These are phyloP conservation scores for Prunus kanzakura DNA, from an alignment of 306 rosid genomes.

Conservation along the genomic window DNA sequence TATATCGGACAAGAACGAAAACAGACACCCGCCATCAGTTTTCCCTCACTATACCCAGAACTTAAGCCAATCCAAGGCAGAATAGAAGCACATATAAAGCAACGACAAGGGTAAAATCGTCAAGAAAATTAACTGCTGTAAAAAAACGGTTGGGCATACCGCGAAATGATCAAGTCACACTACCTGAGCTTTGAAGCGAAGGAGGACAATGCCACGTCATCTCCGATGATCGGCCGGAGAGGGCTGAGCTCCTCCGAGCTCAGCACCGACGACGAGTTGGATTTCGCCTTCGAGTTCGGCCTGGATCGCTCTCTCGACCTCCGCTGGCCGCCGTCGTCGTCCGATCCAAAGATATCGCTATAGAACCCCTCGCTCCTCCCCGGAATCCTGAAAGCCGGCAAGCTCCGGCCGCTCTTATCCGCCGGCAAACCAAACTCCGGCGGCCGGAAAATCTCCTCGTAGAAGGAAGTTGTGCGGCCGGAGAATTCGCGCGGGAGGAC, in stretches of 20 bases:
- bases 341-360: constrained; percentile 65
- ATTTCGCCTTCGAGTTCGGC: constrained; percentile 54
- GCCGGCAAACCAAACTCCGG: constrained; percentile 33
- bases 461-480: constrained; percentile 28
- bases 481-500: constrained; percentile 49
- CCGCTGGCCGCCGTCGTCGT: constrained; percentile 47
- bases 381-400: constrained; percentile 73
- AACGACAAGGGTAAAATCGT: constrained; percentile 27
- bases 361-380: constrained; percentile 51
- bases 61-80: neutral
- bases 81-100: neutral
- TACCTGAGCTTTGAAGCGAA: constrained; percentile 83
- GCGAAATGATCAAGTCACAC: neutral
- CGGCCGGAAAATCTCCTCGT: constrained; percentile 55
- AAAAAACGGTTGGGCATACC: neutral
- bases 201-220: constrained; percentile 68
- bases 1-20: too few relatives aligned
- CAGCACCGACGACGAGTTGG: constrained; percentile 70
- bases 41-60: constrained; percentile 5
- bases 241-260: constrained; percentile 90
- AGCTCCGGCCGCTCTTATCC: constrained; percentile 36
- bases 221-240: constrained; percentile 49
- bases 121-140: constrained; percentile 4
- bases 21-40: neutral
- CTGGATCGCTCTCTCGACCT: constrained; percentile 75